phyloP scores from a whole-genome alignment of 179 eudicot genomes.

The Vitellaria paradoxa region DNA sequence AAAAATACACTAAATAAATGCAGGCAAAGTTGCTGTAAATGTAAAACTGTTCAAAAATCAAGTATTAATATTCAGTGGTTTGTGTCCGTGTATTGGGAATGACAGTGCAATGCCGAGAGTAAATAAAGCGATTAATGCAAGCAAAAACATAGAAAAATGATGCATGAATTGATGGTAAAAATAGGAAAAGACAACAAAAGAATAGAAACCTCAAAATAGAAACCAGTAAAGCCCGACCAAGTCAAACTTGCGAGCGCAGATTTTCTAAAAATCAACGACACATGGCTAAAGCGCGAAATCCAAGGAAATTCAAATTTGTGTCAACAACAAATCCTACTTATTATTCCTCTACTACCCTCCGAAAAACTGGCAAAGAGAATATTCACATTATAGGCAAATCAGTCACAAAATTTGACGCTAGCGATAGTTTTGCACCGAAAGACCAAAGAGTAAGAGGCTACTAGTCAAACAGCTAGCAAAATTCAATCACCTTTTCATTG shows the following conservation, averaged over 20 bases:
- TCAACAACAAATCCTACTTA: background rate
- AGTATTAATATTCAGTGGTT: background rate
- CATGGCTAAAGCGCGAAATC: constrained; percentile 36
- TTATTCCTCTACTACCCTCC: no score
- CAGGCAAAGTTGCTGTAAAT: background rate
- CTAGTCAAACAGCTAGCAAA: background rate
- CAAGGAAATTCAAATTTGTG: constrained; percentile 21
- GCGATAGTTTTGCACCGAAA: background rate
- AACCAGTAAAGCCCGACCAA: constrained; percentile 24
- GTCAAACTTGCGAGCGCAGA: constrained; percentile 40
- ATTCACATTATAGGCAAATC: background rate
- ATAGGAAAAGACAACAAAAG: no score
- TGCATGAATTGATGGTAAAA: background rate
- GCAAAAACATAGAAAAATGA: no score
- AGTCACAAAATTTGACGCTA: background rate
- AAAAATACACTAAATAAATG: background rate
- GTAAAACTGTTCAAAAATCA: background rate
- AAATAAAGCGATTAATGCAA: no score
- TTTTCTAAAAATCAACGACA: constrained; percentile 16
- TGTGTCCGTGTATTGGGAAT: no score
- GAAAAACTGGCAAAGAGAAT: background rate
- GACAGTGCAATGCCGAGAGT: no score
- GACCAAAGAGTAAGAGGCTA: background rate
- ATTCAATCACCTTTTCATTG: constrained; percentile 31
- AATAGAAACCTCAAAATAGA: background rate